Evolutionary conservation across 192 early-diverging fungal genomes (phyloP).

Genomic region (Coemansia sp.): DNA sequence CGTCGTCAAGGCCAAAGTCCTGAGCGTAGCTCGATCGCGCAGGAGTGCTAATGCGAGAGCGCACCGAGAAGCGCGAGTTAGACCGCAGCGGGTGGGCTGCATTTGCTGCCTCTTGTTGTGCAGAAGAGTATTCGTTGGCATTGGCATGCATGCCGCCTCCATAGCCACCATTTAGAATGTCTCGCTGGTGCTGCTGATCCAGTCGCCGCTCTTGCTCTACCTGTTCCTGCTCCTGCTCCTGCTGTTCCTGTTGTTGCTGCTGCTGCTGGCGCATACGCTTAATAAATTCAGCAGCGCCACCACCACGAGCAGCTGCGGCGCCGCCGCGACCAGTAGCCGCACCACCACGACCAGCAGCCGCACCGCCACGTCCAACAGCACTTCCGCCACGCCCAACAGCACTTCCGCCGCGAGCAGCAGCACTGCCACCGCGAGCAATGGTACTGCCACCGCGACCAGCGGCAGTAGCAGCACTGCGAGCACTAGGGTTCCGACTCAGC

Average conservation of each 20-base stretch:
- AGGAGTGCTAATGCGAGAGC: slow-evolving; percentile 36
- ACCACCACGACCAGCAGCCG: neutral
- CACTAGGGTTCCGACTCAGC: slow-evolving; percentile 12
- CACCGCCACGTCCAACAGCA: too few species aligned
- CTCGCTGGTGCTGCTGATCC: neutral
- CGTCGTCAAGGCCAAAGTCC: slow-evolving; percentile 34
- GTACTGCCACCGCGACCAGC: neutral
- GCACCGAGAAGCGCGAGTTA: slow-evolving; percentile 31
- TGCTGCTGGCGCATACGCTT: slow-evolving; percentile 4
- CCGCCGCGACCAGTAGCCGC: neutral
- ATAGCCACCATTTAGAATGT: neutral
- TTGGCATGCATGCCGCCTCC: neutral
- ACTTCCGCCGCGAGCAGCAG: neutral
- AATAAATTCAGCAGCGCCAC: neutral
- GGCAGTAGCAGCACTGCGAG: neutral
- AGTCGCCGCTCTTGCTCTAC: neutral
- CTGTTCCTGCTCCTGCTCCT: neutral
- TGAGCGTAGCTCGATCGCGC: slow-evolving; percentile 32
- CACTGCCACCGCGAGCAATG: neutral
- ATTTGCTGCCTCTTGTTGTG: neutral
- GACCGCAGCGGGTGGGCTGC: neutral
- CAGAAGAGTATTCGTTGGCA: neutral
- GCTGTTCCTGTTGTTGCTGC: slow-evolving; percentile 2
- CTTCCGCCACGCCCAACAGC: neutral
- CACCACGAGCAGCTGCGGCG: neutral